A percentile compares a stretch with the other conserved stretches of the same genome.
phyloP scores from a whole-genome alignment of 2,329 filamentous ascomycete genomes.

The Aspergillus sp. region DNA sequence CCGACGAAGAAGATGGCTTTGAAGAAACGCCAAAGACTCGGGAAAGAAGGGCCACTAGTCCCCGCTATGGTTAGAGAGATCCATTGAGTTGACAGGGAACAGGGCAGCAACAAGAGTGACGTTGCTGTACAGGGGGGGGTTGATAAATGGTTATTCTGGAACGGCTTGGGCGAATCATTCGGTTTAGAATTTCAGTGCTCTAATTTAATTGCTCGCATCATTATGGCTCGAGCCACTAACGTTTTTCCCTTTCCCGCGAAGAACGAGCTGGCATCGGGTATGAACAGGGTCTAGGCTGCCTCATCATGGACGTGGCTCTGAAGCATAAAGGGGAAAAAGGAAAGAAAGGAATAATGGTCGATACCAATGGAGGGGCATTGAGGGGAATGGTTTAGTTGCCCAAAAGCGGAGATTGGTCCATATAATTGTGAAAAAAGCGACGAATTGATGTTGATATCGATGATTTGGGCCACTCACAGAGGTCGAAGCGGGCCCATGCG shows the following conservation, averaged over 20 bases:
- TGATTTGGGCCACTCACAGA: slow-evolving; percentile 17
- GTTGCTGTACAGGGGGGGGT: slow-evolving; percentile 21
- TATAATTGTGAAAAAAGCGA: slow-evolving; percentile 16
- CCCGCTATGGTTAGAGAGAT: slow-evolving; percentile 21
- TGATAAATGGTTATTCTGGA: slow-evolving; percentile 22
- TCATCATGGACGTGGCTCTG: slow-evolving; percentile 17
- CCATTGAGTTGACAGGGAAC: slow-evolving; percentile 21
- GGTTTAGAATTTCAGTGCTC: slow-evolving; percentile 3
- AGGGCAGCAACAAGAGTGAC: slow-evolving; percentile 14
- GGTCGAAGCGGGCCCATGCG: slow-evolving; percentile 23
- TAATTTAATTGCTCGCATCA: slow-evolving; percentile 11
- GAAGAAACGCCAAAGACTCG: slow-evolving; percentile 36
- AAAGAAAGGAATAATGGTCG: slow-evolving; percentile 7
- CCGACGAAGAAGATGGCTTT: slow-evolving; percentile 39
- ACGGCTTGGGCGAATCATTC: slow-evolving; percentile 27
- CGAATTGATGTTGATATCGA: slow-evolving; percentile 24
- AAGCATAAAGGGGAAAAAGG: slow-evolving; percentile 6
- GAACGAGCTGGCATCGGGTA: slow-evolving; percentile 20
- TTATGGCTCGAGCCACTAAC: slow-evolving; percentile 8
- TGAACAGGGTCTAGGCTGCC: slow-evolving; percentile 17
- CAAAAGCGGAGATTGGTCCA: slow-evolving; percentile 31
- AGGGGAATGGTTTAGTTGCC: slow-evolving; percentile 22
- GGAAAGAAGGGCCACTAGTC: slow-evolving; percentile 21
- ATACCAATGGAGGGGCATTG: slow-evolving; percentile 10
- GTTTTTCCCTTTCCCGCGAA: slow-evolving; percentile 11